phyloP scores from a whole-genome alignment of 306 rosid species.

The Gastrolobium villosum region DNA sequence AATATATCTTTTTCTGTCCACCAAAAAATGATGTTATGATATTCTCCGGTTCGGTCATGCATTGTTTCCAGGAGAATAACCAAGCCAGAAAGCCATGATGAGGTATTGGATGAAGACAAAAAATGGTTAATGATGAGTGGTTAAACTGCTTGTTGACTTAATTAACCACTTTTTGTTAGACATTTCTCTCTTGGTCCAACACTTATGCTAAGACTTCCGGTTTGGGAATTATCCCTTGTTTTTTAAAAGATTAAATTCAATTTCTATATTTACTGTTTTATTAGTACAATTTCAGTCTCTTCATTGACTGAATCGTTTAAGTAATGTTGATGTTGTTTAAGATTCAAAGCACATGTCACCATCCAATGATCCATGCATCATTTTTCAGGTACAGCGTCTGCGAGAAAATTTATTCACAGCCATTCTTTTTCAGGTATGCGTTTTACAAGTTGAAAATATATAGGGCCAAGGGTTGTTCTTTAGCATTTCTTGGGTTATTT shows the following conservation, averaged over 20 bases:
- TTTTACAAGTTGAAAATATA: conserved; percentile 33
- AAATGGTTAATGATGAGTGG: conserved; percentile 19
- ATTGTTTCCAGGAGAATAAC: not conserved
- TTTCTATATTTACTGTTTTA: not conserved
- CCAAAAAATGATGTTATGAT: not conserved
- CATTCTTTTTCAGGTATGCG: conserved; percentile 73
- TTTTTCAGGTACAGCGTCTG: conserved; percentile 74
- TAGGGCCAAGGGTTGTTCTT: conserved; percentile 4
- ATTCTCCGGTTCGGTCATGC: not conserved
- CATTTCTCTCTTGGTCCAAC: not conserved
- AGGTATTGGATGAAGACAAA: not conserved
- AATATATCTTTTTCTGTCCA: not conserved
- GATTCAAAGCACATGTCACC: conserved; percentile 37
- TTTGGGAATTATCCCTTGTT: not conserved
- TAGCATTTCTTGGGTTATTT: conserved; percentile 28
- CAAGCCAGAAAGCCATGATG: not conserved
- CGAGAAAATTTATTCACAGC: conserved; percentile 64
- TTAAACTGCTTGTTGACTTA: not conserved
- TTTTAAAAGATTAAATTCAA: not conserved
- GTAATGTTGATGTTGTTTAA: not conserved
- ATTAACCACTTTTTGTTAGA: not conserved
- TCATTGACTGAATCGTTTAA: conserved; percentile 1
- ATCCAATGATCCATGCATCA: conserved; percentile 35
- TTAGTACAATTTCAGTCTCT: conserved; percentile 11
- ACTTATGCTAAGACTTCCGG: not conserved